These are phyloP conservation scores for Botrytis sinoallii DNA, from an alignment of 2,329 filamentous ascomycete genomes.

Conservation along the genomic window DNA sequence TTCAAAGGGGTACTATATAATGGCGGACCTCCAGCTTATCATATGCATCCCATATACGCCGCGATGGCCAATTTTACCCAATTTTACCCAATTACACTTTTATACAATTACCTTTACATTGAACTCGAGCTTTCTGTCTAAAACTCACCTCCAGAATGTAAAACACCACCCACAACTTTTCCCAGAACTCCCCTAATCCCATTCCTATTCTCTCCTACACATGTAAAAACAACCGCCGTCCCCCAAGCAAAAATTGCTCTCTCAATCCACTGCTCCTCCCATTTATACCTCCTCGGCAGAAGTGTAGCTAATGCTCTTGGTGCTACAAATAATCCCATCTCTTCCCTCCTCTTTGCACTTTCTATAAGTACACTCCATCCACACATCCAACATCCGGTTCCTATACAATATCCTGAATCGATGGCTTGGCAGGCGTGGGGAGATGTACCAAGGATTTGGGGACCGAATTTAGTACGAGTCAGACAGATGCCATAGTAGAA, in stretches of 20 bases:
- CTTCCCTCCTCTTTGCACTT: conserved; percentile 60
- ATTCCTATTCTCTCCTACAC: conserved; percentile 53
- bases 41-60: neutral
- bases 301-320: conserved; percentile 74
- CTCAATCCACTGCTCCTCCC: conserved; percentile 64
- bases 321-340: conserved; percentile 77
- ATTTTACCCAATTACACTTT: too few species aligned
- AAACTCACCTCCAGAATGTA: neutral
- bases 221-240: conserved; percentile 67
- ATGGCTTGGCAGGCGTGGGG: conserved; percentile 48
- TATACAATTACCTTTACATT: neutral
- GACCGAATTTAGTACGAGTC: conserved; percentile 69
- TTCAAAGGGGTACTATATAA: neutral
- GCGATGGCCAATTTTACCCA: neutral
- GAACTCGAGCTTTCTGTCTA: neutral
- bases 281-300: conserved; percentile 65
- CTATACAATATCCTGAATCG: conserved; percentile 65
- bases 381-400: conserved; percentile 68
- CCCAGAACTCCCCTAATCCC: conserved; percentile 64
- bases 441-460: conserved; percentile 59
- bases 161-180: conserved; percentile 45
- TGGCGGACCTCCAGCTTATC: neutral
- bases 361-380: conserved; percentile 82
- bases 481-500: conserved; percentile 88
- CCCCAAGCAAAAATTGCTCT: conserved; percentile 63